Conservation (phyloP, 495 filamentous ascomycete genomes). For the Alectoria sarmentosa region DNA sequence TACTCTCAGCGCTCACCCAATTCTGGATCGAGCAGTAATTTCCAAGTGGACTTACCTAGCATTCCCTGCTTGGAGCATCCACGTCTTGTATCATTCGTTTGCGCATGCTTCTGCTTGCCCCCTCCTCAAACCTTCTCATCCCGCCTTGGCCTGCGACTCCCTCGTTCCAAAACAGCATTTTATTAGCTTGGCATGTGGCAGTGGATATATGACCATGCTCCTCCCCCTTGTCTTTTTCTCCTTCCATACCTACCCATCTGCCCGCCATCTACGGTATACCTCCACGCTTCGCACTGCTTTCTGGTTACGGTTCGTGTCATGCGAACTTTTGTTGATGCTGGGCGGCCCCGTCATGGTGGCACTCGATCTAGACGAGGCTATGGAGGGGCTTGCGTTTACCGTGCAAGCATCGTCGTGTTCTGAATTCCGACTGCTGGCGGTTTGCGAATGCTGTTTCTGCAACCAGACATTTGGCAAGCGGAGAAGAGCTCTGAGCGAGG, state of each 20-base stretch:
- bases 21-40: neutral
- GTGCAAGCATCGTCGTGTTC: neutral
- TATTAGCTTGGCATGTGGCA: neutral
- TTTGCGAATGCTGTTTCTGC: neutral
- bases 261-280: neutral
- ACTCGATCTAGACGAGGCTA: neutral
- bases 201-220: neutral
- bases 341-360: neutral
- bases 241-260: neutral
- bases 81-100: neutral
- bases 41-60: neutral
- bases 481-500: neutral
- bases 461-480: neutral
- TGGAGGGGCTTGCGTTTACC: too few relatives aligned
- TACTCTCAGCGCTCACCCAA: neutral
- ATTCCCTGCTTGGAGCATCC: too few relatives aligned
- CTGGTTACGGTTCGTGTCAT: neutral
- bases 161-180: neutral
- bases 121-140: neutral
- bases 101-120: neutral
- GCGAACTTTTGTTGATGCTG: neutral
- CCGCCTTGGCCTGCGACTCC: neutral
- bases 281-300: neutral
- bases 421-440: neutral
- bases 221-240: neutral